Percentiles rank a stretch among this genome's conserved stretches.
phyloP scores from a whole-genome alignment of 306 rosid genomes.

The Castanospermum australe region DNA sequence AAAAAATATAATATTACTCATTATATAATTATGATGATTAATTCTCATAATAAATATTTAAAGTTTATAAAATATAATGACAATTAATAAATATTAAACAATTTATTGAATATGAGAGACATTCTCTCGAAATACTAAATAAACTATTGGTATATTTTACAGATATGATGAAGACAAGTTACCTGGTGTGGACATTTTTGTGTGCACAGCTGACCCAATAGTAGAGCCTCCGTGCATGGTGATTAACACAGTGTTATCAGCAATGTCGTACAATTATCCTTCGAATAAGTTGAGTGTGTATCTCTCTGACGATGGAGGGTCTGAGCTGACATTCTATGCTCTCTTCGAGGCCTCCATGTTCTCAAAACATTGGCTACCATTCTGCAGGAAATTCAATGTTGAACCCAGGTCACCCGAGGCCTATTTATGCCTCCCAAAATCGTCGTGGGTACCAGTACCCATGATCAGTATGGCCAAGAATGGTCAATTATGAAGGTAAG shows the following conservation, averaged over 20 bases:
- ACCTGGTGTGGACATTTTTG: conserved; percentile 56
- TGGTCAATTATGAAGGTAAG: conserved; percentile 47
- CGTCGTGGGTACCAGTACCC: neutral
- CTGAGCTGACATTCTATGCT: conserved; percentile 66
- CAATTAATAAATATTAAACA: too few relatives aligned
- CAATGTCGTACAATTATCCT: conserved; percentile 58
- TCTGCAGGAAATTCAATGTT: conserved; percentile 52
- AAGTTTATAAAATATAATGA: too few relatives aligned
- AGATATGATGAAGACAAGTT: conserved; percentile 50
- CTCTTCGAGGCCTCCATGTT: conserved; percentile 56
- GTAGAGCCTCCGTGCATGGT: conserved; percentile 72
- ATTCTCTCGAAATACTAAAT: too few relatives aligned
- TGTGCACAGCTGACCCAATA: conserved; percentile 76
- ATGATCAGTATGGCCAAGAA: conserved; percentile 21
- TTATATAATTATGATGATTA: too few relatives aligned
- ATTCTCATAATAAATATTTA: too few relatives aligned
- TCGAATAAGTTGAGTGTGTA: conserved; percentile 56
- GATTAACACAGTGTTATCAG: conserved; percentile 64
- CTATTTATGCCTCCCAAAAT: conserved; percentile 39
- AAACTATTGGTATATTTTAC: neutral
- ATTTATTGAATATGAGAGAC: too few relatives aligned
- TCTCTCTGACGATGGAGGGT: conserved; percentile 75
- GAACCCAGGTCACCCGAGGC: conserved; percentile 60
- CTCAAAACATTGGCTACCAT: conserved; percentile 67
- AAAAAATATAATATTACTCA: too few relatives aligned